Conservation (phyloP, 2,329 filamentous ascomycete species). For the Paecilomyces niveus region DNA sequence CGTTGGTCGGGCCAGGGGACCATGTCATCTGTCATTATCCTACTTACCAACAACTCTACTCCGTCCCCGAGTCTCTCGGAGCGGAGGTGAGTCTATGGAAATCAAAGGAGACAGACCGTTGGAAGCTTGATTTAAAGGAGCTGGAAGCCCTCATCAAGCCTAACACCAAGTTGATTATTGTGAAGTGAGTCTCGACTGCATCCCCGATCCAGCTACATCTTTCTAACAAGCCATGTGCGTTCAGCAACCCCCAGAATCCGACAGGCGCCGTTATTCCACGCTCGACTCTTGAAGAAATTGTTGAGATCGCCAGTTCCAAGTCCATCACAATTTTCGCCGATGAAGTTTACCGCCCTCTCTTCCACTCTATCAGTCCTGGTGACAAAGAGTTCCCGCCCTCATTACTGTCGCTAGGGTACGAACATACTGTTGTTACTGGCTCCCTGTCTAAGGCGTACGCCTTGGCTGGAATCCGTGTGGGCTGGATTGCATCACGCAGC, state of each 20-base stretch:
- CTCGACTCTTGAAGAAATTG: conserved; percentile 52
- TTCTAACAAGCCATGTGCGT: neutral
- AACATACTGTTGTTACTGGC: conserved; percentile 64
- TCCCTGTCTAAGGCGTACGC: conserved; percentile 83
- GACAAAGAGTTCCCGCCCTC: conserved; percentile 57
- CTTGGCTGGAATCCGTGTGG: conserved; percentile 71
- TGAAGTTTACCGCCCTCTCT: conserved; percentile 79
- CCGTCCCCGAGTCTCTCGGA: conserved; percentile 65
- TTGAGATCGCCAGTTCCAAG: conserved; percentile 56
- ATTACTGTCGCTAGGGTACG: conserved; percentile 63
- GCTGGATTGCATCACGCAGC: conserved; percentile 71
- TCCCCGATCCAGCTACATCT: neutral
- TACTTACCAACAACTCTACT: conserved; percentile 79
- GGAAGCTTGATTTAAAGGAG: conserved; percentile 60
- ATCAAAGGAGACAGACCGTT: conserved; percentile 57
- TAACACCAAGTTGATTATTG: conserved; percentile 51
- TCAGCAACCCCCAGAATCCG: conserved; percentile 74
- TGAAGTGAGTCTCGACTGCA: conserved; percentile 40
- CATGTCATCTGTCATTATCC: conserved; percentile 84
- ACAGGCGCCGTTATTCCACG: conserved; percentile 64
- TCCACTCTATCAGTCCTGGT: conserved; percentile 57
- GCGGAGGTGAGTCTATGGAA: conserved; percentile 74
- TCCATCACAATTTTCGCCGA: conserved; percentile 65
- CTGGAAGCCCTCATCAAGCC: conserved; percentile 54
- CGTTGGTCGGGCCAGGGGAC: conserved; percentile 64